phyloP scores from a whole-genome alignment of 225 moss, liverwort and hornwort species.

The Climacium dendroides region DNA sequence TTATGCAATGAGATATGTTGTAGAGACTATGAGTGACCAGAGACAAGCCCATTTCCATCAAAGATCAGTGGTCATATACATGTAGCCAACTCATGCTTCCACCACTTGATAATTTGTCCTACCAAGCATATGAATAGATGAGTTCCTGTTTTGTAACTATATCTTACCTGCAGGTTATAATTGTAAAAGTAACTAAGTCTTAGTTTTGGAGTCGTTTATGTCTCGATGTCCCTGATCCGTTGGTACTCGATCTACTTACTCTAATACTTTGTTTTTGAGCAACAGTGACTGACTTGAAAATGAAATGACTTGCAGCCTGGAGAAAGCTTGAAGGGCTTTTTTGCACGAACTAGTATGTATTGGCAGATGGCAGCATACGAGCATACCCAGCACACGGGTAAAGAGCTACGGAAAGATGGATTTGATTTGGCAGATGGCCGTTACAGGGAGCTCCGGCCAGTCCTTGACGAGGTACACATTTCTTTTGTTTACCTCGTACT shows the following conservation, averaged over 20 bases:
- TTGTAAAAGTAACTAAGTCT: neutral
- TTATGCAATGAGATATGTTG: neutral
- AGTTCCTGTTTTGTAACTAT: neutral
- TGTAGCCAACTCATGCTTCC: neutral
- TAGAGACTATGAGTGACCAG: neutral
- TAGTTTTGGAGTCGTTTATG: neutral
- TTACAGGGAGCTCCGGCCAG: conserved; percentile 73
- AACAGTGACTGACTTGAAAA: neutral
- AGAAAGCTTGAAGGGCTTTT: conserved; percentile 64
- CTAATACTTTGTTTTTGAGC: neutral
- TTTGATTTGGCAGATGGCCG: conserved; percentile 78
- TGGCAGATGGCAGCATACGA: conserved; percentile 90
- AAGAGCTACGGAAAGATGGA: conserved; percentile 80
- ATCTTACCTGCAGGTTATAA: neutral
- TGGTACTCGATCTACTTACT: neutral
- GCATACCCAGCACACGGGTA: conserved; percentile 77
- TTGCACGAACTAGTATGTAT: conserved; percentile 65
- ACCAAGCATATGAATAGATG: neutral
- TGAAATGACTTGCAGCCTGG: conserved; percentile 38
- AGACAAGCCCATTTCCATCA: neutral
- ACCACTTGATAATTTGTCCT: neutral
- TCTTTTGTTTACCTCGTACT: neutral
- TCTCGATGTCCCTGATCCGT: neutral
- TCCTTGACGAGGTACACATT: conserved; percentile 53
- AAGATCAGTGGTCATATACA: neutral